Percentiles rank a stretch among this genome's conserved stretches.
Evolutionary conservation across 805 yeast genomes (phyloP).

Genomic region (Torulaspora gathmanii): DNA sequence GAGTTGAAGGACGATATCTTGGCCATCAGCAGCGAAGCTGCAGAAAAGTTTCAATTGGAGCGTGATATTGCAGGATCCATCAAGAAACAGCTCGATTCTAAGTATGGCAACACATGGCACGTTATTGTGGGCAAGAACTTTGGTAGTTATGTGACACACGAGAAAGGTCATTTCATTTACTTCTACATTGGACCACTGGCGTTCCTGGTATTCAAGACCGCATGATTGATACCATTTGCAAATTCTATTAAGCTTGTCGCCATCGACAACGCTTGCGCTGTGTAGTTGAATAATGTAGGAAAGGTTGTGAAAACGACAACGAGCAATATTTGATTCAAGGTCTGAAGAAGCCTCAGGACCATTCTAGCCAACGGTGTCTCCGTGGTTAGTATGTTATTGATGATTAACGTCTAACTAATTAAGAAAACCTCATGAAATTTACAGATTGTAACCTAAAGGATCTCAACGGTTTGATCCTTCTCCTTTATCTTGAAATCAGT

Average conservation of each 20-base stretch:
- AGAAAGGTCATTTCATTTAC: slow-evolving; percentile 66
- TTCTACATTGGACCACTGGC: slow-evolving; percentile 68
- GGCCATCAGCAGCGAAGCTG: slow-evolving; percentile 24
- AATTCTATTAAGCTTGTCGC: background rate
- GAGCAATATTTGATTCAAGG: too few relatives aligned
- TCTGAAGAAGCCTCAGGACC: too few relatives aligned
- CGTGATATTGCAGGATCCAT: slow-evolving; percentile 58
- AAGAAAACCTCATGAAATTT: background rate
- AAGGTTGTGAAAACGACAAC: too few relatives aligned
- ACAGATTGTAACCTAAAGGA: background rate
- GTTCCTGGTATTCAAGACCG: slow-evolving; percentile 63
- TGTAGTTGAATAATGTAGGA: too few relatives aligned
- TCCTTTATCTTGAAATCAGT: slow-evolving; percentile 4
- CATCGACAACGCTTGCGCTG: too few relatives aligned
- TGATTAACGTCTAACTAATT: background rate
- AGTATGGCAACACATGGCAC: slow-evolving; percentile 73
- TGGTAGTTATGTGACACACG: slow-evolving; percentile 77
- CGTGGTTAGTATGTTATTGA: too few relatives aligned
- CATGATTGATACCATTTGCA: slow-evolving; percentile 31
- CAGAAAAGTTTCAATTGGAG: slow-evolving; percentile 25
- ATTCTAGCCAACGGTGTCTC: too few relatives aligned
- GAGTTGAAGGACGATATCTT: slow-evolving; percentile 30
- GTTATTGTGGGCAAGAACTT: slow-evolving; percentile 75
- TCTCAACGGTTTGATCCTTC: slow-evolving; percentile 7
- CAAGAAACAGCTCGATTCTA: slow-evolving; percentile 60